These are phyloP conservation scores for Atalantia buxifolia DNA, from an alignment of 345 rosid genomes.

Conservation along the genomic window DNA sequence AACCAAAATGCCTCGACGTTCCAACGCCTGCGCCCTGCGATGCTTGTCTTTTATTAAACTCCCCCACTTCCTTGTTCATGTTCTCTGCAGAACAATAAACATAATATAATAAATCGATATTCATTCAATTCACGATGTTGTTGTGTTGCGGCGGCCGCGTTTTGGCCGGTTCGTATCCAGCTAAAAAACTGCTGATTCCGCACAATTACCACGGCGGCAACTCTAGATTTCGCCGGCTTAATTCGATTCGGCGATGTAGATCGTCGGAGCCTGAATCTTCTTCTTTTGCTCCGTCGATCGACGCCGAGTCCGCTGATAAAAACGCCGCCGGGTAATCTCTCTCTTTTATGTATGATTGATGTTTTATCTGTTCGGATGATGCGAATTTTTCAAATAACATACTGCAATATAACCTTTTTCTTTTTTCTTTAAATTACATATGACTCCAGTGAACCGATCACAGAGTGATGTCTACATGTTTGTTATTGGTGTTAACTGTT, in stretches of 20 bases:
- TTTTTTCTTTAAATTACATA: background rate
- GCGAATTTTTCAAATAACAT: background rate
- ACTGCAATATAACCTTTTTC: too few relatives aligned
- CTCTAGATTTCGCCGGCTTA: slow-evolving; percentile 26
- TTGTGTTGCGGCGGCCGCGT: slow-evolving; percentile 52
- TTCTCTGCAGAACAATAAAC: too few relatives aligned
- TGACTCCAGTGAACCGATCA: background rate
- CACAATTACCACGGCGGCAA: slow-evolving; percentile 2
- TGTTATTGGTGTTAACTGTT: background rate
- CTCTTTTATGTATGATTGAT: background rate
- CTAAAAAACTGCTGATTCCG: slow-evolving; percentile 26
- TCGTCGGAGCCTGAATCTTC: slow-evolving; percentile 56
- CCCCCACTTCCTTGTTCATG: too few relatives aligned
- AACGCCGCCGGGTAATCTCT: slow-evolving; percentile 44
- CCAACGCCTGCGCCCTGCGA: too few relatives aligned
- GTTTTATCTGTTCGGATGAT: background rate
- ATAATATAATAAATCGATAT: too few relatives aligned
- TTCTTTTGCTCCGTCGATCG: slow-evolving; percentile 43
- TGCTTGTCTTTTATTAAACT: too few relatives aligned
- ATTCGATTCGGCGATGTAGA: slow-evolving; percentile 49
- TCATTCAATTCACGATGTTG: background rate
- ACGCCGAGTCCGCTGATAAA: slow-evolving; percentile 55
- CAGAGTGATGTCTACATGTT: background rate
- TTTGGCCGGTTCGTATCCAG: slow-evolving; percentile 50
- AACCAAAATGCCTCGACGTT: too few relatives aligned